These are phyloP conservation scores for Kondoa malvinella DNA, from an alignment of 768 basidiomycete genomes.

Conservation along the genomic window DNA sequence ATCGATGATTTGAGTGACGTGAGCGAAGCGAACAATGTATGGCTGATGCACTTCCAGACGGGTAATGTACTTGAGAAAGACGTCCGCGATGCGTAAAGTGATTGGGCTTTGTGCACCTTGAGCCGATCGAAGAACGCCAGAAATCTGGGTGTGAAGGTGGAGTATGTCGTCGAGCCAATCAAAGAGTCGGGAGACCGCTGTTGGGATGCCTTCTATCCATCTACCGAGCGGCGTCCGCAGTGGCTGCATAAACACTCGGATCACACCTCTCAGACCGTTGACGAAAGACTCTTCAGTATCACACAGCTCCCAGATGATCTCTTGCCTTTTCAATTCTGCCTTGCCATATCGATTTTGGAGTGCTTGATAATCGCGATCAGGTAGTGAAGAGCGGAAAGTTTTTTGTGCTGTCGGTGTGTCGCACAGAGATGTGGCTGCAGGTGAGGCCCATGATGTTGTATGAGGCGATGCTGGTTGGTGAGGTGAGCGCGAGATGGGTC, in stretches of 20 bases:
- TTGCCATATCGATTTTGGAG: constrained; percentile 37
- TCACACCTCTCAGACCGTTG: constrained; percentile 45
- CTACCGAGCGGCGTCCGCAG: constrained; percentile 51
- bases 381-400: constrained; percentile 34
- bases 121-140: constrained; percentile 34
- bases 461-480: not conserved
- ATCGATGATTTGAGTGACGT: constrained; percentile 42
- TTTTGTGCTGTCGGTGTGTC: not conserved
- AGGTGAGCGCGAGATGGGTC: not conserved
- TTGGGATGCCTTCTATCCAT: constrained; percentile 68
- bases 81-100: constrained; percentile 43
- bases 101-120: constrained; percentile 33
- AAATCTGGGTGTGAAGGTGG: constrained; percentile 53
- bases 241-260: constrained; percentile 59
- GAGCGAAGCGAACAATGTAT: constrained; percentile 57
- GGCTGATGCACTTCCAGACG: constrained; percentile 70
- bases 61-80: constrained; percentile 46
- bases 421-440: not conserved
- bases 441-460: not conserved
- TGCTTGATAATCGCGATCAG: constrained; percentile 30
- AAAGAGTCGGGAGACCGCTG: constrained; percentile 51
- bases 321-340: constrained; percentile 47
- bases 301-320: constrained; percentile 50
- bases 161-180: constrained; percentile 81
- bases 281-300: constrained; percentile 56